Evolutionary conservation across 2,329 filamentous ascomycete genomes (phyloP), one percentile per base, ranked within the genome.

Genomic region (Penicillium palitans): DNA sequence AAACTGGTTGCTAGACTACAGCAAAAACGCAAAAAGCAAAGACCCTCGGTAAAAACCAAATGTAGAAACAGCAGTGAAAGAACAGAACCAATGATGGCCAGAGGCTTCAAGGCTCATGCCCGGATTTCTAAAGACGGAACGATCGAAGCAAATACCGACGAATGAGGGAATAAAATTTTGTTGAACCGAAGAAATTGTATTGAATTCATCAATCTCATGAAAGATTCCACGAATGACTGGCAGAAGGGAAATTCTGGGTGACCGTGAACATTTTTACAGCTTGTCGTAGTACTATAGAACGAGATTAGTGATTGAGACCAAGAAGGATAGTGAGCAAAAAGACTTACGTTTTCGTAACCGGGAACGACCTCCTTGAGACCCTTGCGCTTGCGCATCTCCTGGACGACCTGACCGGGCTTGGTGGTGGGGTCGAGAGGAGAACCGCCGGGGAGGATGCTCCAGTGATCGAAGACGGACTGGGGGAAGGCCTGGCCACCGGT

Each of bases 401-500:
- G 82, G 72, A 98, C 91, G 72, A 97, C 84, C 77, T 86, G 80
- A 78, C 93, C 95, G 73, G 89, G 85, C 86, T 93, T 91, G 75
- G 86, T 87, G 74, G 87, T 89, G 77, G 80, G 68, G 81, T 99
- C 93, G 75, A 97, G 86, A 70, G 91, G 88, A 71, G 90, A 95
- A 73, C 95, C 95, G 88, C 93, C 93, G 72, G 93, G 91, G 71
- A 98, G 88, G 73, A 95, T 83, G 83, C 96, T 90, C 92, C 93
- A 99, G 85, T 99, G 95, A 81, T 98, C 93, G 83, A 99, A 99
- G 74, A 99, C 92, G 74, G 89, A 90, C 83, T 97, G 93, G 74
- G 95, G 95, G 92, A 99, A 99, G 76, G 95, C 95, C 86, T 99
- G 95, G 76, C 95, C 95, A 77, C 89, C 90, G 72, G 95, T 99